Conservation (phyloP, 2,329 filamentous ascomycete species). For the Pseudocercospora pini-densiflorae region DNA sequence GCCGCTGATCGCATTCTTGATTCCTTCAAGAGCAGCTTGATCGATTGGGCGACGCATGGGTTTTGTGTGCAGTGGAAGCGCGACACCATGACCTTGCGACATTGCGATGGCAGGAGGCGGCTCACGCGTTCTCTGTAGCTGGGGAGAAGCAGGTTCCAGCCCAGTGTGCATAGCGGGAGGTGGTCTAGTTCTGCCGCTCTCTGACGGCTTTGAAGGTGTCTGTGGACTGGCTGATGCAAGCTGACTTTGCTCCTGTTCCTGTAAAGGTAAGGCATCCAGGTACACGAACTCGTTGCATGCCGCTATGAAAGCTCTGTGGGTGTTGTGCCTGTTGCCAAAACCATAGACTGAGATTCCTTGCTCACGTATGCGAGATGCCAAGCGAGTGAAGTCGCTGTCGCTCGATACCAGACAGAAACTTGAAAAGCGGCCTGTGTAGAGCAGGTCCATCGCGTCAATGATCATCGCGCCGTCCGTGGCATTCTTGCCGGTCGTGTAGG, state of each 20-base stretch:
- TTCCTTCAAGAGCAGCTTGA: conserved; percentile 25
- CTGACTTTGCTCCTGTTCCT: not conserved
- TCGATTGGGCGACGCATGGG: conserved; percentile 25
- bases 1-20: conserved; percentile 24
- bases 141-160: not conserved
- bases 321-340: conserved; percentile 40
- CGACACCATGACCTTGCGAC: not conserved
- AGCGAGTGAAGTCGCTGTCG: conserved; percentile 44
- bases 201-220: not conserved
- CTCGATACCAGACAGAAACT: conserved; percentile 43
- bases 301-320: conserved; percentile 34
- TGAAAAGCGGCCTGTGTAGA: conserved; percentile 41
- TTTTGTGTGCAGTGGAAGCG: not conserved
- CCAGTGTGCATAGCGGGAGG: not conserved
- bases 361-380: conserved; percentile 42
- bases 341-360: conserved; percentile 43
- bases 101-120: not conserved
- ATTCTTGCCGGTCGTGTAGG: conserved; percentile 40
- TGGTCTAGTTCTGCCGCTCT: not conserved
- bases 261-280: conserved; percentile 32
- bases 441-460: conserved; percentile 43
- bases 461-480: conserved; percentile 43
- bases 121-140: not conserved
- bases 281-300: conserved; percentile 40
- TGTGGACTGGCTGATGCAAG: not conserved